These are phyloP conservation scores for Fraxinus ornus DNA, from an alignment of 305 asterid genomes.

Conservation along the genomic window DNA sequence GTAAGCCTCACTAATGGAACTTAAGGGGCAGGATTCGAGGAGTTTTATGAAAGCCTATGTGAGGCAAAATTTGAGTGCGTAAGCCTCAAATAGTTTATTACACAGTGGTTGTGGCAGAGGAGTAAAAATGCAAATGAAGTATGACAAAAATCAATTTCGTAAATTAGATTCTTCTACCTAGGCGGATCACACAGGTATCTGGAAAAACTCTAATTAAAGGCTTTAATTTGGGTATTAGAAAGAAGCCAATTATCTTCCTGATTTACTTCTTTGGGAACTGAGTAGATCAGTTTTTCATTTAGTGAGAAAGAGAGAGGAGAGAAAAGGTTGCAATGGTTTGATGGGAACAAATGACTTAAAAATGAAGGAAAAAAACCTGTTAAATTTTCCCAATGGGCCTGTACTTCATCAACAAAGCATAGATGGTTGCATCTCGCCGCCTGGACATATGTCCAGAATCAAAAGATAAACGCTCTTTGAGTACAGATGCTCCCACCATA, in stretches of 20 bases:
- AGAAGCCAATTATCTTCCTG: background rate
- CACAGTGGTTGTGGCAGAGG: background rate
- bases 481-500: background rate
- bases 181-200: background rate
- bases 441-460: background rate
- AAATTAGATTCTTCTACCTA: background rate
- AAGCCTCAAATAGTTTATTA: background rate
- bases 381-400: conserved; percentile 2
- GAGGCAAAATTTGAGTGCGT: background rate
- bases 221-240: background rate
- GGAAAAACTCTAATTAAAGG: background rate
- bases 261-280: background rate
- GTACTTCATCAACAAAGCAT: background rate
- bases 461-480: background rate
- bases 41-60: background rate
- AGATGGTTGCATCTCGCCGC: background rate
- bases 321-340: background rate
- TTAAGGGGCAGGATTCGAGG: background rate
- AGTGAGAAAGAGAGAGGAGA: background rate
- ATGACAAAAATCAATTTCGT: background rate
- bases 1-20: background rate
- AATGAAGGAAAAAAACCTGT: background rate
- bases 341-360: background rate
- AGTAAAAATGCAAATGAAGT: background rate
- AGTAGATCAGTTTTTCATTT: background rate